Conservation (phyloP, 1,139 yeast species). For the Pichia cactophila region DNA sequence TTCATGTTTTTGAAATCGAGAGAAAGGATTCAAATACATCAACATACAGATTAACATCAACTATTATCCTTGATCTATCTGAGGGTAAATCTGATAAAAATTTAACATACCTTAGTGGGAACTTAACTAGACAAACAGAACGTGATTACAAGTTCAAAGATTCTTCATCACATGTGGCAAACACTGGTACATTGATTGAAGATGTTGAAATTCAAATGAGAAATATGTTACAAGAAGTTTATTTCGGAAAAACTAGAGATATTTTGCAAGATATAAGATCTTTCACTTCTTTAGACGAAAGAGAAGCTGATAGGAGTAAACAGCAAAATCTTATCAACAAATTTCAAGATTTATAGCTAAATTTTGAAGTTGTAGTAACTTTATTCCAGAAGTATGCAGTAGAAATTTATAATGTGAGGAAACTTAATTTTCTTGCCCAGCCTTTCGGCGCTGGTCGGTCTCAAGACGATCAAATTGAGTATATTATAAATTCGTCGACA, state of each 20-base stretch:
- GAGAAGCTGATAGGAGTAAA: conserved; percentile 34
- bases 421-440: too few species aligned
- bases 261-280: conserved; percentile 68
- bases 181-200: conserved; percentile 79
- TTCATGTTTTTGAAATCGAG: conserved; percentile 77
- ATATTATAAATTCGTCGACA: neutral
- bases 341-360: conserved; percentile 24
- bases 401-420: too few species aligned
- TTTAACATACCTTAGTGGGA: conserved; percentile 58
- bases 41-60: conserved; percentile 72
- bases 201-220: conserved; percentile 85
- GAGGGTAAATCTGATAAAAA: conserved; percentile 2
- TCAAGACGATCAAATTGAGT: neutral
- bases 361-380: neutral
- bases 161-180: conserved; percentile 62
- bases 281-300: conserved; percentile 35
- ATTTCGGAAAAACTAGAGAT: conserved; percentile 90
- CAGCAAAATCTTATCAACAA: conserved; percentile 49
- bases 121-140: conserved; percentile 73
- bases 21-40: conserved; percentile 37
- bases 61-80: conserved; percentile 69
- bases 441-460: too few species aligned
- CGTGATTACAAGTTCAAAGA: conserved; percentile 40
- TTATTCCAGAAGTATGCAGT: too few species aligned
- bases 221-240: conserved; percentile 83